Conservation (phyloP, 495 filamentous ascomycete species). For the Daldinia grandis region DNA sequence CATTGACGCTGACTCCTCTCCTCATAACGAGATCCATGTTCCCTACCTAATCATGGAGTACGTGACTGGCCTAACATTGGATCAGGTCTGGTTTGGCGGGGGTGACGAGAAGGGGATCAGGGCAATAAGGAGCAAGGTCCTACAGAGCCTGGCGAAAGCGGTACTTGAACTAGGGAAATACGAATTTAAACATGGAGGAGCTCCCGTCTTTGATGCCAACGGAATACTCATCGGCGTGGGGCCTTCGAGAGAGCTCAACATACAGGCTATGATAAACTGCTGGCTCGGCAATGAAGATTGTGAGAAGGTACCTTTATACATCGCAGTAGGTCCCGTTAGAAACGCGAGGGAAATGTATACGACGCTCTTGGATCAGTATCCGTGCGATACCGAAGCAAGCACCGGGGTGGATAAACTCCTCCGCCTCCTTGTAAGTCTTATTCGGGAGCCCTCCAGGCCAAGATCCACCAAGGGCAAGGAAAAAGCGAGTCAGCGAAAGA, state of each 20-base stretch:
- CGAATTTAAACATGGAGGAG: slow-evolving; percentile 34
- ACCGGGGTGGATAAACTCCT: slow-evolving; percentile 34
- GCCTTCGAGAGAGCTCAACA: slow-evolving; percentile 25
- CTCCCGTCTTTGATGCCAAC: slow-evolving; percentile 30
- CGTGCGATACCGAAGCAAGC: slow-evolving; percentile 11
- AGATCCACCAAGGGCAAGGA: background rate
- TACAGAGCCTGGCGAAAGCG: slow-evolving; percentile 20
- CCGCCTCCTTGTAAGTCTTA: slow-evolving; percentile 20
- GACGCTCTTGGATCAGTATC: slow-evolving; percentile 21
- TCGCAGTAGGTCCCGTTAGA: slow-evolving; percentile 15
- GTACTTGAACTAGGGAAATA: slow-evolving; percentile 38
- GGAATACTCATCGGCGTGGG: slow-evolving; percentile 18
- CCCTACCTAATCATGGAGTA: slow-evolving; percentile 42
- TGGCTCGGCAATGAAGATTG: slow-evolving; percentile 35
- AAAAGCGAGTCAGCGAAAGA: background rate
- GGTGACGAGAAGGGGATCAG: background rate
- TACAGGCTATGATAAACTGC: slow-evolving; percentile 36
- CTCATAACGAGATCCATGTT: slow-evolving; percentile 31
- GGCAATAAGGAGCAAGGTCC: slow-evolving; percentile 16
- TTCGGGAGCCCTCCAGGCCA: slow-evolving; percentile 20
- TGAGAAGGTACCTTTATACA: slow-evolving; percentile 20
- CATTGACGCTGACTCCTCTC: slow-evolving; percentile 33
- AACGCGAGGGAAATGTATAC: slow-evolving; percentile 30
- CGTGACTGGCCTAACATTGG: slow-evolving; percentile 29
- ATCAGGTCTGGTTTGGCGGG: slow-evolving; percentile 33